Percentiles rank a stretch among this genome's conserved stretches.
phyloP scores from a whole-genome alignment of 2,329 filamentous ascomycete genomes.

The Diplodia sapinea region DNA sequence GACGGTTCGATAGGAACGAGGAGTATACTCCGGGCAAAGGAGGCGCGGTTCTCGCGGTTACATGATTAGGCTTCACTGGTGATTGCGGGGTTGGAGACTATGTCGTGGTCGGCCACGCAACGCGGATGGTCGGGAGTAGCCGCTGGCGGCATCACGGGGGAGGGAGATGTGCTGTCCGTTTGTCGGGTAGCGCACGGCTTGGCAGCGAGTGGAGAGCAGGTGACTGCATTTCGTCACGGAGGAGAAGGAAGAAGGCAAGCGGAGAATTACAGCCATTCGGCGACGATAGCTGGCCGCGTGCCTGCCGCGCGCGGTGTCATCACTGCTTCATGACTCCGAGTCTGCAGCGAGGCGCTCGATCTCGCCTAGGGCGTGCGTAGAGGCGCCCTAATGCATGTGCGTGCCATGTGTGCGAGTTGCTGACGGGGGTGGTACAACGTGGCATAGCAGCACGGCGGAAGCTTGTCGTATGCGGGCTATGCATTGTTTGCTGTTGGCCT shows the following conservation, averaged over 20 bases:
- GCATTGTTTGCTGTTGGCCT: slow-evolving; percentile 22
- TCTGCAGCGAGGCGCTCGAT: slow-evolving; percentile 8
- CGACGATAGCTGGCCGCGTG: slow-evolving; percentile 10
- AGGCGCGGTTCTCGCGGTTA: slow-evolving; percentile 17
- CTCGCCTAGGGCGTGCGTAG: slow-evolving; percentile 3
- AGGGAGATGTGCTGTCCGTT: slow-evolving; percentile 11
- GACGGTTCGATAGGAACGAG: background rate
- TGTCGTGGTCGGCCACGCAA: background rate
- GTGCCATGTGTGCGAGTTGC: slow-evolving; percentile 8
- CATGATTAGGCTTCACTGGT: background rate
- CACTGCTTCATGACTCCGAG: background rate
- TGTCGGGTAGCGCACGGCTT: slow-evolving; percentile 19
- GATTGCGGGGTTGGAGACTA: slow-evolving; percentile 2
- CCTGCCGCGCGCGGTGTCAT: slow-evolving; percentile 21
- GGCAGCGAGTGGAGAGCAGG: slow-evolving; percentile 5
- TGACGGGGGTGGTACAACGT: slow-evolving; percentile 24
- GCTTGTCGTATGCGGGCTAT: slow-evolving; percentile 22
- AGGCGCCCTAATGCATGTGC: slow-evolving; percentile 24
- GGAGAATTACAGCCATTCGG: slow-evolving; percentile 13
- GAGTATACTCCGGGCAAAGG: background rate
- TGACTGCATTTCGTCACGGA: background rate
- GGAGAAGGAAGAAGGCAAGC: background rate
- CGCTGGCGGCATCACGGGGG: slow-evolving; percentile 10
- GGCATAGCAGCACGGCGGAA: slow-evolving; percentile 26
- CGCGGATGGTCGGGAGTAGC: slow-evolving; percentile 17